Evolutionary conservation across 345 rosid species (phyloP), one percentile per base, ranked within the genome.

Genomic region (rapeseed (Brassica napus)): DNA sequence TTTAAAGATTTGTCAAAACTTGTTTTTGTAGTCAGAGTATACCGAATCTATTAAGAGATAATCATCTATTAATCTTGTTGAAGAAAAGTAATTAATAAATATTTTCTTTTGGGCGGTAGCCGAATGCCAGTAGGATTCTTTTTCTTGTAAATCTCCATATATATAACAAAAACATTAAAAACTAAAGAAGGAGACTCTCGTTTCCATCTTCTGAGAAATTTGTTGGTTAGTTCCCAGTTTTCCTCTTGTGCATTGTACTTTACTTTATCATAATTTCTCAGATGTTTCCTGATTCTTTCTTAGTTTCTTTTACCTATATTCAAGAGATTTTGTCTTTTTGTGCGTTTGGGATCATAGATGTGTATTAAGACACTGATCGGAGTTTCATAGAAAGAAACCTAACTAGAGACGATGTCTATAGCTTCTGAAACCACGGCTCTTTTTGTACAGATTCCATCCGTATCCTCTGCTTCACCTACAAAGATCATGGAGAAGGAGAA

Each of bases 401-500:
- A 31, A 58, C 11, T 8, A 39, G 47, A 39, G 47, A 39, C 11
- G 47, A 9, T 57, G 62, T 18, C 3, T 57, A 12, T 57, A 8
- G 26, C 62, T 57, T 57, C 62, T 55, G 60, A 55, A 55, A 55
- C 24, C 9, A 55, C 24, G 60, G 60, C 60, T 1, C 60, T 58
- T 23, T 21, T 58, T 9, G 35, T 11, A 16, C 15, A 31, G 16
- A 26, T 60, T 26, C 65, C 34, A 0, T 26, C 16, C 12, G 35
- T 61, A 61, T 12, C 35, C 4, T 30, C 37, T 14, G 10, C 39
- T 30, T 32, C 21, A 12, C 8, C 67, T 4, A 4, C 86, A 30
- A 65, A 81, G 44, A 62, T 74, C 49, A 39, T 64, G 75, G 87
- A 87, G 49, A 90, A 82, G 34, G 87, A 84, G 77, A 44, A 65